Conservation (phyloP, 441 rosid species). For the Metrosideros polymorpha region DNA sequence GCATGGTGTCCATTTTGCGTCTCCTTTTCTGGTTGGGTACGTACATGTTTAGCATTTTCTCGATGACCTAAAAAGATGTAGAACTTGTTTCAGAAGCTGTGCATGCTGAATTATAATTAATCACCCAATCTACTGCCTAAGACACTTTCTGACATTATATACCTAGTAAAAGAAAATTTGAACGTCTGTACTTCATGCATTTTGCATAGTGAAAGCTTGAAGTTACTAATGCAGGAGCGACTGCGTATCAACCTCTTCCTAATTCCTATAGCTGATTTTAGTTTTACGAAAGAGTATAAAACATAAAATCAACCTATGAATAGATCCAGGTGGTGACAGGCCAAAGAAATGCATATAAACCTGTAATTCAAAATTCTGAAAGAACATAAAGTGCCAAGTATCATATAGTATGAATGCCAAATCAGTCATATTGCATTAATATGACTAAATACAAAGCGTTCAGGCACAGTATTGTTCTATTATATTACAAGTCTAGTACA, state of each 20-base stretch:
- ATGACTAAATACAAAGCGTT: background rate
- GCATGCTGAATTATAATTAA: background rate
- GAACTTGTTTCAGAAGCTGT: background rate
- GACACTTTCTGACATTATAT: background rate
- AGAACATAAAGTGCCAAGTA: background rate
- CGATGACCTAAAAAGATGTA: background rate
- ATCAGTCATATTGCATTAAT: background rate
- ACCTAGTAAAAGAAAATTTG: background rate
- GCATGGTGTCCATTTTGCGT: background rate
- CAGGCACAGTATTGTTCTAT: background rate
- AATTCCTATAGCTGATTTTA: background rate
- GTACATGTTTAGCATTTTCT: background rate
- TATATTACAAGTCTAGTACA: background rate
- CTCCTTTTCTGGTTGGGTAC: background rate
- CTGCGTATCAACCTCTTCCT: background rate
- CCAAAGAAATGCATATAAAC: background rate
- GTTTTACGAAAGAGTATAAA: background rate
- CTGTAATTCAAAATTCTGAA: background rate
- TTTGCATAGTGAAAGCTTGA: background rate
- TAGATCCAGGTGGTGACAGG: background rate
- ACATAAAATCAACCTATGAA: background rate
- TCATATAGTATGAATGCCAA: background rate
- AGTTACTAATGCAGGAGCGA: background rate
- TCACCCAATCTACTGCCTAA: background rate
- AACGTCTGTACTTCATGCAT: background rate